Conservation (phyloP, 176 grass and related monocot genomes). For the Carex myosuroides region DNA sequence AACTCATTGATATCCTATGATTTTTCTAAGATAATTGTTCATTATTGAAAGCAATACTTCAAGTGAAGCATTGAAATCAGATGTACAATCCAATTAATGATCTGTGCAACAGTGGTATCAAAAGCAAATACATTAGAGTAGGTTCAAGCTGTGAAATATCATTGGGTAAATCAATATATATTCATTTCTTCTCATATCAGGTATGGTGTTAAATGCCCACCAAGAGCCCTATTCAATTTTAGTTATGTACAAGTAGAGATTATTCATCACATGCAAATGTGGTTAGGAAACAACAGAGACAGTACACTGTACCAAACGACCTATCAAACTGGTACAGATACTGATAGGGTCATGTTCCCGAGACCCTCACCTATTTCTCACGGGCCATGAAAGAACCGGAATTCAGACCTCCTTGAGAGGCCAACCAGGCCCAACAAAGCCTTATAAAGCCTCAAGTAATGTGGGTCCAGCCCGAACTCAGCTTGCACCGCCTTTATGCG, state of each 20-base stretch:
- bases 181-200: background rate
- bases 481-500: too few species aligned
- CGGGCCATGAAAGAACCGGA: too few species aligned
- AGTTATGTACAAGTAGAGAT: background rate
- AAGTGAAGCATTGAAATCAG: background rate
- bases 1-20: background rate
- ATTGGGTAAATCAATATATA: background rate
- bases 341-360: too few species aligned
- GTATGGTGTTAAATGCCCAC: background rate
- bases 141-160: background rate
- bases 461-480: too few species aligned
- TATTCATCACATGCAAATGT: slow-evolving; percentile 5
- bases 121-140: background rate
- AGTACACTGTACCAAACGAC: background rate
- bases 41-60: background rate
- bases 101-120: background rate
- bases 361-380: too few species aligned
- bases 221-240: slow-evolving; percentile 13
- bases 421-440: too few species aligned
- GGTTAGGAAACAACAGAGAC: slow-evolving; percentile 3
- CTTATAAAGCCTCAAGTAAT: too few species aligned
- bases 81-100: slow-evolving; percentile 6
- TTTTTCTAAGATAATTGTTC: background rate
- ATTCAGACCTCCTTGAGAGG: too few species aligned
- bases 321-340: background rate